Percentiles rank a stretch among this genome's conserved stretches.
phyloP scores from a whole-genome alignment of 2,329 filamentous ascomycete species.

The Juglanconis oblonga region DNA sequence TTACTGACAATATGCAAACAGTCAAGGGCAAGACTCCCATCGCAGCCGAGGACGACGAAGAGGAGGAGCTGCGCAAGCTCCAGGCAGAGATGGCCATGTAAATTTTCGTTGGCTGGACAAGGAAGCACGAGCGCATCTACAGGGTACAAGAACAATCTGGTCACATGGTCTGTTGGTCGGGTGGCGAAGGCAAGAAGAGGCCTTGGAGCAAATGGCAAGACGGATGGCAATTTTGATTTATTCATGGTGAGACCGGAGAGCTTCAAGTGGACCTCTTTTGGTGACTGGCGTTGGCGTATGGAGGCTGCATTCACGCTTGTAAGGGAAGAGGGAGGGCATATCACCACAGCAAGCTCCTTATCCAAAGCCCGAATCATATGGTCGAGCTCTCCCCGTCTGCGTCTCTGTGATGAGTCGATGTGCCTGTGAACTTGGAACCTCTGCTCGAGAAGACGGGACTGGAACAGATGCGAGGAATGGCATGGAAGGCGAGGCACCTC shows the following conservation, averaged over 20 bases:
- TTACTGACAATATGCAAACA: slow-evolving; percentile 23
- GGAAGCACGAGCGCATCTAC: background rate
- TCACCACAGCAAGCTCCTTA: slow-evolving; percentile 1
- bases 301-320: slow-evolving; percentile 12
- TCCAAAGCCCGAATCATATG: slow-evolving; percentile 10
- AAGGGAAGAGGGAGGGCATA: background rate
- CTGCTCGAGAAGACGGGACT: no score
- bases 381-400: background rate
- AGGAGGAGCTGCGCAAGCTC: slow-evolving; percentile 87
- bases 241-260: background rate
- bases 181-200: background rate
- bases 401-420: background rate
- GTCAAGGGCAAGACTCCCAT: slow-evolving; percentile 49
- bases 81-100: slow-evolving; percentile 98
- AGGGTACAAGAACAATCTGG: background rate
- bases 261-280: background rate
- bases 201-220: background rate
- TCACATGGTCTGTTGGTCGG: background rate
- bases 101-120: slow-evolving; percentile 21
- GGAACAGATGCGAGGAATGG: no score
- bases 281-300: slow-evolving; percentile 17
- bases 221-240: background rate
- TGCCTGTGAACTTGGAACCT: background rate
- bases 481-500: no score
- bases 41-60: slow-evolving; percentile 81